Base-by-base conservation (phyloP, 2,329 filamentous ascomycete genomes). In the Malbranchea zuffiana region DNA sequence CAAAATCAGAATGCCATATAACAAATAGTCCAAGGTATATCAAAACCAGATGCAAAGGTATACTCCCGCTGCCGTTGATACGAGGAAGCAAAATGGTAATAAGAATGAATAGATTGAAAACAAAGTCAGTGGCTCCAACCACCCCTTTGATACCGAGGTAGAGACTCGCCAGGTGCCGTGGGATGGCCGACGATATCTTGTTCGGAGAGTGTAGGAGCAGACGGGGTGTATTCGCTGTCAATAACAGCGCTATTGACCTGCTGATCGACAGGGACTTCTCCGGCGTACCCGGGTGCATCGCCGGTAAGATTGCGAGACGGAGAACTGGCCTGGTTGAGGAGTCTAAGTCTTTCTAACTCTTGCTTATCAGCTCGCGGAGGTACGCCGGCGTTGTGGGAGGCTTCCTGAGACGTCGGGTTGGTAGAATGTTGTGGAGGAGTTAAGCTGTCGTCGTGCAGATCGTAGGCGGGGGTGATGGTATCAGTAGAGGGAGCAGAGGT, bases 281-380 rank as follows among this genome's bases (percentile, higher is more conserved):
- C 33, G 16, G 34, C 40, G 21, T 47, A 44, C 19, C 43, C 47
- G 17, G 24, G 7, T n/a, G 46, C 45, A 21, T 35, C 23, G 30
- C 38, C 6, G 5, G 46, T 39, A 15, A 37, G 24, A 21, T 38
- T 53, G n/a, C n/a, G n/a, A 1, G 61, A 58, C 3, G 79, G 79
- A 6, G 74, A 72, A 53, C 78, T 81, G 5, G 73, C 74, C 49
- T 80, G 71, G 35, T 68, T 63, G 42, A 81, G 63, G n/a, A 83
- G 56, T 24, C 78, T 66, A 39, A 65, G 71, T 13, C 77, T 68
- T 53, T 87, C 81, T 5, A 85, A 63, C 53, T 92, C 84, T 48
- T 79, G 76, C 55, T 92, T 90, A 56, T 92, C 87, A 38, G n/a
- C n/a, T 90, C 82, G 38, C 15, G 44, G 12, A 15, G 12, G 18